These are phyloP conservation scores for Mycena maculata DNA, from an alignment of 768 basidiomycete species.

Conservation along the genomic window DNA sequence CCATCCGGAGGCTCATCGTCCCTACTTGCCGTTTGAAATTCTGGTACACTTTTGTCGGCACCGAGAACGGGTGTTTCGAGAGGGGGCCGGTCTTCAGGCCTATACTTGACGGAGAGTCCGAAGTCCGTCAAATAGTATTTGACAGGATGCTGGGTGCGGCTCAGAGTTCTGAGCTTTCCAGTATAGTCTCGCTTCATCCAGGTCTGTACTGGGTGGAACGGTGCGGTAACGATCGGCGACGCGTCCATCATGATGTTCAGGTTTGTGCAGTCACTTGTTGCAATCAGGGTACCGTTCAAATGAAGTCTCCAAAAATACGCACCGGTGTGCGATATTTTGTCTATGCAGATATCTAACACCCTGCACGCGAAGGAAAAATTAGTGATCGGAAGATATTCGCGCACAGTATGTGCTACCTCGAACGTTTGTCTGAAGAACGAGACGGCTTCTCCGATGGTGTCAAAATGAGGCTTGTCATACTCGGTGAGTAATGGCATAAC, in stretches of 20 bases:
- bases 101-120: slow-evolving; percentile 20
- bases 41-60: slow-evolving; percentile 39
- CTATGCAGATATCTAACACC: slow-evolving; percentile 48
- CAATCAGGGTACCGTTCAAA: neutral
- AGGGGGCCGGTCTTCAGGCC: neutral
- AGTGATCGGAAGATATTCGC: no score
- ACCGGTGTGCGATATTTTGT: slow-evolving; percentile 34
- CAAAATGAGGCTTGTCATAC: neutral
- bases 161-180: neutral
- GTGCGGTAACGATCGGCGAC: slow-evolving; percentile 14
- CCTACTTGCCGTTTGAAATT: slow-evolving; percentile 27
- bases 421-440: neutral
- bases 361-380: no score
- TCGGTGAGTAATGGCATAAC: neutral
- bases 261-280: slow-evolving; percentile 35
- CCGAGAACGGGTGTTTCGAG: slow-evolving; percentile 12
- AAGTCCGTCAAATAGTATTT: slow-evolving; percentile 37
- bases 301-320: neutral
- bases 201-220: slow-evolving; percentile 31
- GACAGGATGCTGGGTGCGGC: slow-evolving; percentile 12
- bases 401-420: neutral
- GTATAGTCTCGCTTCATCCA: neutral
- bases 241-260: slow-evolving; percentile 43
- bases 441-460: neutral
- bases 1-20: no score